phyloP scores from a whole-genome alignment of 345 rosid species.

The rapeseed (Brassica napus) region DNA sequence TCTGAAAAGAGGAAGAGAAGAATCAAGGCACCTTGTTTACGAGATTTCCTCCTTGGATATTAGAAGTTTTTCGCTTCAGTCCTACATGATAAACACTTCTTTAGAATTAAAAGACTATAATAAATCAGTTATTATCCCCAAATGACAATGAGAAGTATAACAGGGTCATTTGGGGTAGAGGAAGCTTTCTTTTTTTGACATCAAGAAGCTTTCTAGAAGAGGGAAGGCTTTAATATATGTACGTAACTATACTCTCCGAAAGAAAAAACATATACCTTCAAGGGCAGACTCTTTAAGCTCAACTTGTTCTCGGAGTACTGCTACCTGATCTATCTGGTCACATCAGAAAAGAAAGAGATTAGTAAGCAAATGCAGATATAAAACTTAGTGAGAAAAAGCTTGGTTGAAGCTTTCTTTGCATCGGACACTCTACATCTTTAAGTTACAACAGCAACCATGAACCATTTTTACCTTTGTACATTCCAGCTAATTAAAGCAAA shows the following conservation, averaged over 20 bases:
- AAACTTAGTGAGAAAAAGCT: not conserved
- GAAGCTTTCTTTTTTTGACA: not conserved
- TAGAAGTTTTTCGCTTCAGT: conserved; percentile 58
- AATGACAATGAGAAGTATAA: conserved; percentile 6
- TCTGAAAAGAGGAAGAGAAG: not conserved
- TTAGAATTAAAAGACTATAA: conserved; percentile 1
- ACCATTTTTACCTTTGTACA: not conserved
- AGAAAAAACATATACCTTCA: conserved; percentile 58
- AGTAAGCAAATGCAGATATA: conserved; percentile 12
- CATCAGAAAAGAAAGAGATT: conserved; percentile 25
- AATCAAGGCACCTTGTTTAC: conserved; percentile 55
- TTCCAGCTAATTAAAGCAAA: not conserved
- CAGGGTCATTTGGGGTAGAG: not conserved
- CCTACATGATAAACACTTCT: conserved; percentile 48
- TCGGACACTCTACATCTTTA: conserved; percentile 10
- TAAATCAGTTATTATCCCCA: conserved; percentile 1
- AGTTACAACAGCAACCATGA: not conserved
- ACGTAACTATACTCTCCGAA: not conserved
- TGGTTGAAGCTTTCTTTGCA: conserved; percentile 23
- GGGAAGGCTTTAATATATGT: not conserved
- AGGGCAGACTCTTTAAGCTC: conserved; percentile 69
- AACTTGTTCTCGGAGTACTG: conserved; percentile 65
- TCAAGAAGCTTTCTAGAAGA: conserved; percentile 17
- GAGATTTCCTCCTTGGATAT: conserved; percentile 44
- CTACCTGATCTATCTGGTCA: conserved; percentile 67